Percentiles rank a stretch among this genome's conserved stretches.
Evolutionary conservation across 805 yeast genomes (phyloP).

Genomic region (Yamadazyma phyllophila): DNA sequence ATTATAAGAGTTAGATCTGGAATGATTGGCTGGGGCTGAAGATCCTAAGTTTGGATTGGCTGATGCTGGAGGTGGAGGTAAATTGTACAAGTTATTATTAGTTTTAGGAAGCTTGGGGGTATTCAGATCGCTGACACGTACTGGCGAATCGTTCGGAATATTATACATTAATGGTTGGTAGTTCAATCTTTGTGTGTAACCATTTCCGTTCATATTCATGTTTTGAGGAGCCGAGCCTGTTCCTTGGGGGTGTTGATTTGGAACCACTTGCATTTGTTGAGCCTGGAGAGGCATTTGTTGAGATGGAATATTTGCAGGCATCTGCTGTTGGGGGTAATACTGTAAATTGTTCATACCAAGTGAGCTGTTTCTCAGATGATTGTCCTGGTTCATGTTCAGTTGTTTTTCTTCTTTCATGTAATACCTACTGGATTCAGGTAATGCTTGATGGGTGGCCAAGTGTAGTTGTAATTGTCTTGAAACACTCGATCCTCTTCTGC

Average conservation of each 20-base stretch:
- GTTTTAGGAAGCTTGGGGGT: slow-evolving; percentile 36
- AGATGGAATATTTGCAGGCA: no score
- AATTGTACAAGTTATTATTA: slow-evolving; percentile 23
- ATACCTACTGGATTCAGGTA: slow-evolving; percentile 46
- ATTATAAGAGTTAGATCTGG: slow-evolving; percentile 29
- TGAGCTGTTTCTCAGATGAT: slow-evolving; percentile 17
- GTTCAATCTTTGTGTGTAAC: slow-evolving; percentile 13
- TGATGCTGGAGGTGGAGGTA: slow-evolving; percentile 33
- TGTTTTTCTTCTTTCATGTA: slow-evolving; percentile 20
- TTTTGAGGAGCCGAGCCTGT: not conserved
- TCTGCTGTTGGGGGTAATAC: slow-evolving; percentile 6
- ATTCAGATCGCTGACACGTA: slow-evolving; percentile 14
- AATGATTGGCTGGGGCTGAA: slow-evolving; percentile 23
- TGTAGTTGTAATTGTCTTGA: slow-evolving; percentile 78
- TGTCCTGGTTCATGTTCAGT: not conserved
- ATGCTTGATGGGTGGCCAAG: slow-evolving; percentile 54
- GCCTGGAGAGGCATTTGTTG: slow-evolving; percentile 2
- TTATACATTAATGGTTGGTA: slow-evolving; percentile 22
- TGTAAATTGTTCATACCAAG: slow-evolving; percentile 18
- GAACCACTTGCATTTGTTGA: slow-evolving; percentile 1
- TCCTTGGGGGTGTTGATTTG: slow-evolving; percentile 2
- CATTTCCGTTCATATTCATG: slow-evolving; percentile 9
- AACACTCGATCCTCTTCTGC: slow-evolving; percentile 77
- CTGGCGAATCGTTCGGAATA: slow-evolving; percentile 26
- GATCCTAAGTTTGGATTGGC: slow-evolving; percentile 9